Evolutionary conservation across 1,139 yeast species (phyloP), one percentile per base, ranked within the genome.

Genomic region (Diutina catenulata): DNA sequence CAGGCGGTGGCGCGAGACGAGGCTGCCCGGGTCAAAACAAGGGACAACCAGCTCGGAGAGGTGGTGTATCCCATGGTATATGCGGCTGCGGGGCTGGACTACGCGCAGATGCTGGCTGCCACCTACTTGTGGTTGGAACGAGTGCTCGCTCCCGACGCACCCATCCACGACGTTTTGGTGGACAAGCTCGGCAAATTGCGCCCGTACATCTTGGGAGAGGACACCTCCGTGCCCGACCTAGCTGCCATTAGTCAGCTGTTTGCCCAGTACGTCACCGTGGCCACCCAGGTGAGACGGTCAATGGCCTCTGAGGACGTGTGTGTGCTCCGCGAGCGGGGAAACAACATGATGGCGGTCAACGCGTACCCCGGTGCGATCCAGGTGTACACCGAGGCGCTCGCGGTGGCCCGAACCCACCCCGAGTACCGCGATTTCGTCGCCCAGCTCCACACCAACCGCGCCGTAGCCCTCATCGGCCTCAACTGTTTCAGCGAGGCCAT

Each of bases 401-500:
- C 50, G 1, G 37, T 55, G 11, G 33, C 42, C 4, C 41, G 42
- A 14, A 46, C 55, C 35, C 18, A 27, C 15, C n/a, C n/a, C n/a
- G 15, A 5, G 18, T 11, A 5, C 4, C 35, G 23, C 16, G n/a
- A n/a, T n/a, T 18, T 31, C 25, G 42, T 59, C 29, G 59, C 68
- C 2, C 71, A 65, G 43, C 46, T 66, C 21, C 47, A 53, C 32
- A 59, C 67, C 26, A 66, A 66, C 45, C 45, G 71, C 37, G 67
- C 71, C 10, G 59, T 66, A 38, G 68, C 70, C 14, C 64, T 53
- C 40, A 64, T 66, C 26, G 71, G 70, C 3, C 53, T 65, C 28
- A 61, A 64, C 38, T 64, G 70, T 43, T 62, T 62, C 38, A 57
- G 60, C 0, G 72, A 66, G 45, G 69, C 71, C 3, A 56, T 63